Evolutionary conservation across 2,329 filamentous ascomycete species (phyloP).

Genomic region (Dryadomyces quercus-mongolicae): DNA sequence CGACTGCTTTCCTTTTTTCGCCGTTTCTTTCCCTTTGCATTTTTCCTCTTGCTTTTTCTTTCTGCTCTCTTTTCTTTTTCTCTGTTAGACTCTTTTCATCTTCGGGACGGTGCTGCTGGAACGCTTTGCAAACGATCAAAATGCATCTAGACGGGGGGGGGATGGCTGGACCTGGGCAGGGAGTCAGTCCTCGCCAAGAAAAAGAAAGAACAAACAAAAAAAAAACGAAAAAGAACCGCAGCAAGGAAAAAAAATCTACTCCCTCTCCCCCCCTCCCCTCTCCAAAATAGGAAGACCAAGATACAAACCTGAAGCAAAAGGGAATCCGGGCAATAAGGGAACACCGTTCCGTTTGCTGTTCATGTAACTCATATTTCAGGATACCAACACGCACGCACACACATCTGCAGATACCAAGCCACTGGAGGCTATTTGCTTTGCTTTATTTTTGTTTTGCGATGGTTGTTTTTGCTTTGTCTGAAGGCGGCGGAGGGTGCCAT

Average conservation of each 20-base stretch:
- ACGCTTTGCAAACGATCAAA: background rate
- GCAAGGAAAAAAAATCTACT: background rate
- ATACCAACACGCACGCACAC: background rate
- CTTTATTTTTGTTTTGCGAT: background rate
- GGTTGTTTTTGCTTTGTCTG: background rate
- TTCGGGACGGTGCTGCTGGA: background rate
- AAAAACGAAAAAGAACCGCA: background rate
- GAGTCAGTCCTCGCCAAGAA: background rate
- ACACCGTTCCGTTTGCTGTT: background rate
- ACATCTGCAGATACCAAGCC: background rate
- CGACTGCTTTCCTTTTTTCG: background rate
- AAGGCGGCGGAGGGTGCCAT: no score
- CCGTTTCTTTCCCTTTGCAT: background rate
- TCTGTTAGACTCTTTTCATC: background rate
- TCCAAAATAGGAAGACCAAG: no score
- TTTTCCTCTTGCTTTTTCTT: background rate
- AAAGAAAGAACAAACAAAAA: background rate
- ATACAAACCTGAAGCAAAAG: no score
- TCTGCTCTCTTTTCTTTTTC: background rate
- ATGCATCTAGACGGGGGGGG: background rate
- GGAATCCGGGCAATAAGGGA: background rate
- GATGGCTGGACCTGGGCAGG: background rate
- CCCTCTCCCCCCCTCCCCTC: no score
- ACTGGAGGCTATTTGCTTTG: background rate
- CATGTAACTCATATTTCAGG: background rate